A percentile compares a stretch with the other conserved stretches of the same genome.
Conservation (phyloP, 805 yeast genomes). For the Candida stauntonica region DNA sequence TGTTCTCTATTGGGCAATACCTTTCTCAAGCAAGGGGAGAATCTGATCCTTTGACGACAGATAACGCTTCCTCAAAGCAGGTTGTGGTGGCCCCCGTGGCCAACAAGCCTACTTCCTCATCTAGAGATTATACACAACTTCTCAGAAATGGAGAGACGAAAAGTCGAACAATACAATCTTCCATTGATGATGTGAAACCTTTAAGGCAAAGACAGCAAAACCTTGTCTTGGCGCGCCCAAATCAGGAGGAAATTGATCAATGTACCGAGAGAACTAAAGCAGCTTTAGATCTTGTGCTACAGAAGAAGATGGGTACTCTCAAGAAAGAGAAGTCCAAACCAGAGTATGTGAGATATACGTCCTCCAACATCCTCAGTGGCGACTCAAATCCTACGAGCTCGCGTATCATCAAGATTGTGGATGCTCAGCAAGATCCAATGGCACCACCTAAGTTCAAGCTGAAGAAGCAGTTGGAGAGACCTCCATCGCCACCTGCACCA, state of each 20-base stretch:
- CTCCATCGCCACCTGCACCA: constrained; percentile 69
- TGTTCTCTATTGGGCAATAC: constrained; percentile 23
- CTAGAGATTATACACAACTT: constrained; percentile 21
- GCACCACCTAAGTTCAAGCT: constrained; percentile 72
- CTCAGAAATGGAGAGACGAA: constrained; percentile 19
- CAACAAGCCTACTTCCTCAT: neutral
- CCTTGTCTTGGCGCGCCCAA: constrained; percentile 40
- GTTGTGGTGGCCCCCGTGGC: constrained; percentile 13
- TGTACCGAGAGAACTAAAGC: constrained; percentile 53
- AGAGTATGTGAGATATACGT: constrained; percentile 42
- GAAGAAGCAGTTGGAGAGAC: constrained; percentile 65
- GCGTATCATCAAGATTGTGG: constrained; percentile 60
- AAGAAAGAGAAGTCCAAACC: constrained; percentile 30
- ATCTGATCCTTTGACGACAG: neutral
- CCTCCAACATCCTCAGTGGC: constrained; percentile 33
- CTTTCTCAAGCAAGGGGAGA: constrained; percentile 12
- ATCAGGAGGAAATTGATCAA: constrained; percentile 40
- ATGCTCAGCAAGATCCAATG: constrained; percentile 74
- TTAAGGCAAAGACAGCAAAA: constrained; percentile 43
- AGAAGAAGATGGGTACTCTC: constrained; percentile 32
- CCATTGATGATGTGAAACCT: constrained; percentile 58
- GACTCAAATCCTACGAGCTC: constrained; percentile 26
- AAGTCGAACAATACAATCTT: constrained; percentile 33
- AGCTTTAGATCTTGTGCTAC: constrained; percentile 49
- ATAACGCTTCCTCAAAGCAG: constrained; percentile 4